Evolutionary conservation across 176 grass and related monocot genomes (phyloP).

Genomic region (Raddia distichophylla): DNA sequence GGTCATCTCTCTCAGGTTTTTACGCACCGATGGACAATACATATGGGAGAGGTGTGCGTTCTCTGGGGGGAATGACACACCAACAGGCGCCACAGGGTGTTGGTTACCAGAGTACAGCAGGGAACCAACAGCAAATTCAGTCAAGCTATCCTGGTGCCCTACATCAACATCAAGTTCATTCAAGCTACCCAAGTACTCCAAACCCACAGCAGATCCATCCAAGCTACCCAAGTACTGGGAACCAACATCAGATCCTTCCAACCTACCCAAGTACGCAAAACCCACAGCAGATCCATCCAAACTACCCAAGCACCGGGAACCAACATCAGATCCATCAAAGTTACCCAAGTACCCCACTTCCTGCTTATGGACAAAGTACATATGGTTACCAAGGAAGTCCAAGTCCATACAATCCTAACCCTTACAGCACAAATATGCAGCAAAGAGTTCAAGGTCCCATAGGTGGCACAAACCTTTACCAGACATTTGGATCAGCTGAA

Average conservation of each 20-base stretch:
- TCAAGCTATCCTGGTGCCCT: slow-evolving; percentile 22
- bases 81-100: slow-evolving; percentile 10
- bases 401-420: slow-evolving; percentile 29
- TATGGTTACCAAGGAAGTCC: slow-evolving; percentile 25
- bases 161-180: slow-evolving; percentile 1
- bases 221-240: background rate
- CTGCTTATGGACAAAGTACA: slow-evolving; percentile 22
- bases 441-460: slow-evolving; percentile 26
- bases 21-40: slow-evolving; percentile 7
- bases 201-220: slow-evolving; percentile 22
- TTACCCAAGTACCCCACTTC: slow-evolving; percentile 37
- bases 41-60: slow-evolving; percentile 27
- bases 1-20: slow-evolving; percentile 21
- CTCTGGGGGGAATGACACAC: background rate
- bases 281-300: slow-evolving; percentile 22
- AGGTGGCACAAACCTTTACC: slow-evolving; percentile 20
- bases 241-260: background rate
- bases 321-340: slow-evolving; percentile 26
- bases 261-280: slow-evolving; percentile 27
- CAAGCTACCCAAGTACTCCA: background rate
- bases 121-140: slow-evolving; percentile 20
- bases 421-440: slow-evolving; percentile 20
- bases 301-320: slow-evolving; percentile 28
- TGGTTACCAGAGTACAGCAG: slow-evolving; percentile 33
- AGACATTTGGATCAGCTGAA: slow-evolving; percentile 14